A percentile compares a stretch with the other conserved stretches of the same genome.
Evolutionary conservation across 164 flowering plant genomes (phyloP).

Genomic region (Liquidambar formosana): DNA sequence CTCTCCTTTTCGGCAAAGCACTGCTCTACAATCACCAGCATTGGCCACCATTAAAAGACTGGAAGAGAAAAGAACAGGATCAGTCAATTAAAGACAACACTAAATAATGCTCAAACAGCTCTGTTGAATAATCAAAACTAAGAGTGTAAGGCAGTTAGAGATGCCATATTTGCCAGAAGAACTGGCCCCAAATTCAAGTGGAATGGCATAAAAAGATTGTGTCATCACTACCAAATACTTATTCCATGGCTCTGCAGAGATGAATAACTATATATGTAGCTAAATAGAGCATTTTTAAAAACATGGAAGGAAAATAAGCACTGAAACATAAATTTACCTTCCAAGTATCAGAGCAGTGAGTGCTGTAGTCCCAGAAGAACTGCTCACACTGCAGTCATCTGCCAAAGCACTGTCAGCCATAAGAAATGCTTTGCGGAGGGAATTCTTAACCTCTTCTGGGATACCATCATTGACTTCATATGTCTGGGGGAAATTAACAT

Average conservation of each 20-base stretch:
- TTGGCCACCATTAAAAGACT: conserved; percentile 78
- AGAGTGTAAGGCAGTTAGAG: too few species aligned
- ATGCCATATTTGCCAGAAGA: too few species aligned
- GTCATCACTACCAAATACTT: conserved; percentile 9
- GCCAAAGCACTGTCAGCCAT: conserved; percentile 74
- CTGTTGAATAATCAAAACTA: too few species aligned
- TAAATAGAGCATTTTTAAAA: background rate
- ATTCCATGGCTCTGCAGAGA: too few species aligned
- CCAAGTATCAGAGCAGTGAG: conserved; percentile 77
- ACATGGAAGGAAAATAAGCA: background rate
- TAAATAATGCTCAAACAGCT: too few species aligned
- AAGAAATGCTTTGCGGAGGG: conserved; percentile 63
- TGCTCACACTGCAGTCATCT: conserved; percentile 60
- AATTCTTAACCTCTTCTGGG: conserved; percentile 53
- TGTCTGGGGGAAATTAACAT: conserved; percentile 55
- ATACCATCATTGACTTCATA: conserved; percentile 48
- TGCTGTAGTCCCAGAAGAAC: conserved; percentile 86
- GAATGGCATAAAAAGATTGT: too few species aligned
- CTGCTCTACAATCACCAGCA: conserved; percentile 94
- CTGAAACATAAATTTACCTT: conserved; percentile 39
- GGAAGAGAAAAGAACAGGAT: conserved; percentile 18
- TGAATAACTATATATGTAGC: background rate
- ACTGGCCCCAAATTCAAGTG: too few species aligned
- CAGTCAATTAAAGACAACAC: background rate
- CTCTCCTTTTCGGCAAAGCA: conserved; percentile 79